Evolutionary conservation across 2,329 filamentous ascomycete genomes (phyloP).

Genomic region (Pseudogymnoascus sp.): DNA sequence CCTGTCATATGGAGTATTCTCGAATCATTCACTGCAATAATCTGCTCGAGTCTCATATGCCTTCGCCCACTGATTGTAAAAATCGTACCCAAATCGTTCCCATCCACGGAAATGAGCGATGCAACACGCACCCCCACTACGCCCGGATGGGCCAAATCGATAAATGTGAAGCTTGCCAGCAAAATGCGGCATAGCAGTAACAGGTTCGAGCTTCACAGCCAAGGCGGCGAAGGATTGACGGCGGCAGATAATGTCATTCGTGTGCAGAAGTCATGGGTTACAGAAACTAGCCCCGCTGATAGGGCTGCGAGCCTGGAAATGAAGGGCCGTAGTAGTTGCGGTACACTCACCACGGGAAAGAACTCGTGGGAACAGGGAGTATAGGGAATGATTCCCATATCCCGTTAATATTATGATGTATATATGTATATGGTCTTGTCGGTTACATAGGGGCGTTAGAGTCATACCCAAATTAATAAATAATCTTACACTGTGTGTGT

Average conservation of each 20-base stretch:
- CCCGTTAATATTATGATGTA: neutral
- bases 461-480: neutral
- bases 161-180: neutral
- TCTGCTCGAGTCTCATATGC: conserved; percentile 23
- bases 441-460: neutral
- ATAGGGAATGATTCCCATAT: neutral
- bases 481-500: neutral
- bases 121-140: neutral
- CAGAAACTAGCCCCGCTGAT: neutral
- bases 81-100: conserved; percentile 13
- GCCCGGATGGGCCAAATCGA: neutral
- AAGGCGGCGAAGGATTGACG: neutral
- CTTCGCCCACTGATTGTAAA: conserved; percentile 20
- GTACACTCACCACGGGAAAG: neutral
- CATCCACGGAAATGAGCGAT: neutral
- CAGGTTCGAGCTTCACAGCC: neutral
- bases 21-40: conserved; percentile 21
- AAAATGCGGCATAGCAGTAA: neutral
- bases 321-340: neutral
- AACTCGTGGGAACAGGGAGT: neutral
- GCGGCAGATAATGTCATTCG: neutral
- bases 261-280: neutral
- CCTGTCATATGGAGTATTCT: conserved; percentile 24
- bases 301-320: neutral
- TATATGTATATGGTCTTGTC: neutral